These are phyloP conservation scores for Stephania cephalantha DNA, from an alignment of 164 flowering plant species.

Conservation along the genomic window DNA sequence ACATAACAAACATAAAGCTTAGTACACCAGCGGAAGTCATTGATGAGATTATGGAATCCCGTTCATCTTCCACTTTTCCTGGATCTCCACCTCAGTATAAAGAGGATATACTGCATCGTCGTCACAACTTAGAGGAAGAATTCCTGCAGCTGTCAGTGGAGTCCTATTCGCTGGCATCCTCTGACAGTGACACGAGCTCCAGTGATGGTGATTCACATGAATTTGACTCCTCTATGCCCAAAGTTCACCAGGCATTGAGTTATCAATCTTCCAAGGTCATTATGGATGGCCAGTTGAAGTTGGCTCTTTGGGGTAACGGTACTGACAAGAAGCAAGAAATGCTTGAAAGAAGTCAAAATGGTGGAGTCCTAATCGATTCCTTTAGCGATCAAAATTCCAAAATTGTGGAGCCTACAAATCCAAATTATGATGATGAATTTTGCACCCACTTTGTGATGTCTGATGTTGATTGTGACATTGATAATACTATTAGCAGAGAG, in stretches of 20 bases:
- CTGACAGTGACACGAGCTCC: conserved; percentile 72
- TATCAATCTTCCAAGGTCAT: conserved; percentile 18
- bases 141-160: conserved; percentile 79
- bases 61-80: conserved; percentile 36
- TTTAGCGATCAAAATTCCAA: conserved; percentile 20
- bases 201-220: conserved; percentile 46
- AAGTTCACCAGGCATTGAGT: conserved; percentile 22
- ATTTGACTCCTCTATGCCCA: conserved; percentile 21
- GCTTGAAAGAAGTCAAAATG: conserved; percentile 22
- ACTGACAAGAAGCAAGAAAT: conserved; percentile 16
- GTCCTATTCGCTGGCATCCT: conserved; percentile 68
- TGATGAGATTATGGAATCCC: conserved; percentile 39
- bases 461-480: conserved; percentile 21
- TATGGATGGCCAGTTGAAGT: conserved; percentile 17
- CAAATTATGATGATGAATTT: conserved; percentile 16
- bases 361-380: conserved; percentile 5
- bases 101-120: conserved; percentile 81
- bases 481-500: conserved; percentile 18
- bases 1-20: conserved; percentile 18
- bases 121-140: conserved; percentile 79
- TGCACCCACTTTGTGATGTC: conserved; percentile 11
- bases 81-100: conserved; percentile 87
- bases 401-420: conserved; percentile 6
- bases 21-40: conserved; percentile 24
- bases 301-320: conserved; percentile 10